Conservation (phyloP, 139 green algal species). For the Parachlorella kessleri region DNA sequence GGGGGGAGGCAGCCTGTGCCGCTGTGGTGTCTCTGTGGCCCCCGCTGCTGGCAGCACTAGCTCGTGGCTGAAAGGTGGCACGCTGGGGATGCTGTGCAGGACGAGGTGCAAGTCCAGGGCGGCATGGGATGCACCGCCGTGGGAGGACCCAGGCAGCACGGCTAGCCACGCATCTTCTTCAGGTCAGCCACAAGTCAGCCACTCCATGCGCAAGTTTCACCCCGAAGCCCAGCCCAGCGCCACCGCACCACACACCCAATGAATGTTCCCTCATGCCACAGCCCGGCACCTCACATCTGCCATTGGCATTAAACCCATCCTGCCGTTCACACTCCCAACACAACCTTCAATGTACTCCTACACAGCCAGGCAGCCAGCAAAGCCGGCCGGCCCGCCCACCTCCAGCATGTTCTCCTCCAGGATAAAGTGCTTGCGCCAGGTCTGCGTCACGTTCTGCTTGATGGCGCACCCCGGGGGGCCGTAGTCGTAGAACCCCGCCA, state of each 20-base stretch:
- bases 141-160: no score
- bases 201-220: no score
- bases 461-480: conserved; percentile 96
- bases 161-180: no score
- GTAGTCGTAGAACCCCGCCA: conserved; percentile 98
- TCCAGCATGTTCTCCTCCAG: conserved; percentile 99
- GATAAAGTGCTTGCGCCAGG: conserved; percentile 96
- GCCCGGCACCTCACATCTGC: no score
- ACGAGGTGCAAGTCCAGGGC: not conserved
- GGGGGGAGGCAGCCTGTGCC: not conserved
- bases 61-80: not conserved
- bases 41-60: not conserved
- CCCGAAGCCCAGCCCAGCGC: no score
- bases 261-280: no score
- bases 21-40: not conserved
- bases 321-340: no score
- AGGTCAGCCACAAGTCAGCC: no score
- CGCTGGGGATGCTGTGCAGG: not conserved
- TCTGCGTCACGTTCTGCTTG: conserved; percentile 94
- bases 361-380: not conserved
- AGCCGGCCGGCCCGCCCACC: conserved; percentile 39
- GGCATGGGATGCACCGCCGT: no score
- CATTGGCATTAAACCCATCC: no score
- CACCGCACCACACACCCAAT: no score
- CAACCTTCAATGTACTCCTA: no score